Conservation (phyloP, 2,329 filamentous ascomycete species). For the Fusarium penzigii region DNA sequence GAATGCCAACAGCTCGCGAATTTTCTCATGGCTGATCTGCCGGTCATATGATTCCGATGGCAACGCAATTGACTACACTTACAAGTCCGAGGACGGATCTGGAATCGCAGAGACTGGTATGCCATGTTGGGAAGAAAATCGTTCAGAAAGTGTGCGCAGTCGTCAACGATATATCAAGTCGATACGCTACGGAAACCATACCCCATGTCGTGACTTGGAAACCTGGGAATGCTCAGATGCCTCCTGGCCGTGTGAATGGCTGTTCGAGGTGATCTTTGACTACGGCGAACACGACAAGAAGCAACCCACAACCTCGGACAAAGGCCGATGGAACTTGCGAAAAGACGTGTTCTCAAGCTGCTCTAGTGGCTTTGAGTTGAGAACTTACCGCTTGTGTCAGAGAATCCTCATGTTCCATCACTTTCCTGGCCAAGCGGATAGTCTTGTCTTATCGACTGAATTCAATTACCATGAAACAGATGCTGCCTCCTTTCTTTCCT, state of each 20-base stretch:
- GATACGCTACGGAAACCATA: neutral
- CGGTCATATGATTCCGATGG: neutral
- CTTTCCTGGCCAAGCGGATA: neutral
- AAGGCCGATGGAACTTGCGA: neutral
- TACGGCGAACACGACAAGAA: neutral
- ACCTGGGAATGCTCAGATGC: neutral
- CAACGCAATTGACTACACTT: neutral
- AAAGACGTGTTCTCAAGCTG: neutral
- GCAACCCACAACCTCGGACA: neutral
- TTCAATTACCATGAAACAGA: neutral
- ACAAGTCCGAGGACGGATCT: slow-evolving; percentile 1
- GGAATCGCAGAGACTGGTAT: neutral
- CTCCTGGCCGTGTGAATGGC: neutral
- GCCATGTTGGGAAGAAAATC: neutral
- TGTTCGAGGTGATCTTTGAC: neutral
- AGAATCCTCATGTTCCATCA: slow-evolving; percentile 6
- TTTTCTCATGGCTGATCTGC: neutral
- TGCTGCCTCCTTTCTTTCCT: neutral
- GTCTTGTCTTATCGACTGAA: neutral
- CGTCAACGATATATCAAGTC: neutral
- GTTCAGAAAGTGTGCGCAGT: neutral
- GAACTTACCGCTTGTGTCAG: slow-evolving; percentile 5
- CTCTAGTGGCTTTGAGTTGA: neutral
- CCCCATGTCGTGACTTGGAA: neutral
- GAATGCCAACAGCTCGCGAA: neutral